A percentile compares a stretch with the other conserved stretches of the same genome.
Evolutionary conservation across 129 eudicot species (phyloP).

Genomic region (Scalesia atractyloides): DNA sequence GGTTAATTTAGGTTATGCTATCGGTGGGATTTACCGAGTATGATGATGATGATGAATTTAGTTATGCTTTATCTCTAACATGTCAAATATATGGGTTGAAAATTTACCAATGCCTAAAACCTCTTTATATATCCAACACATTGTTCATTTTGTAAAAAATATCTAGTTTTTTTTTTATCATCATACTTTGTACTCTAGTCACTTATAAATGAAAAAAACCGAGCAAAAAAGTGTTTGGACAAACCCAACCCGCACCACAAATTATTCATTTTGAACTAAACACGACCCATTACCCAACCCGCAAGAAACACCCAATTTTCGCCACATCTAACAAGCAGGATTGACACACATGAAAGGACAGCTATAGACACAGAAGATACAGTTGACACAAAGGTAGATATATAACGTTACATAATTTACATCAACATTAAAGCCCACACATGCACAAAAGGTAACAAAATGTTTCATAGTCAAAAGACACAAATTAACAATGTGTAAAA

Average conservation of each 20-base stretch:
- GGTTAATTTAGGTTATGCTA: not conserved
- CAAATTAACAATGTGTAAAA: not conserved
- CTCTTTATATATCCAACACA: not conserved
- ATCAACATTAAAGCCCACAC: not conserved
- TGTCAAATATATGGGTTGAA: not conserved
- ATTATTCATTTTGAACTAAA: not conserved
- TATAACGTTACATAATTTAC: not conserved
- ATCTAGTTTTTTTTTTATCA: not conserved
- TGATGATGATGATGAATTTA: no score
- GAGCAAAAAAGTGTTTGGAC: not conserved
- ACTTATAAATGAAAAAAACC: not conserved
- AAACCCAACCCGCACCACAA: not conserved
- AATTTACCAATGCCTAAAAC: not conserved
- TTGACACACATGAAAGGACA: not conserved
- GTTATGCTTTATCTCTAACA: slow-evolving; percentile 16
- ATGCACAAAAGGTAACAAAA: not conserved
- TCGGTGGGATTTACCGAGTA: no score
- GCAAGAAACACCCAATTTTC: not conserved
- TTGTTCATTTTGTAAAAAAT: not conserved
- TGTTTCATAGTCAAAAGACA: not conserved
- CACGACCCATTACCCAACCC: not conserved
- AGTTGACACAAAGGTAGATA: not conserved
- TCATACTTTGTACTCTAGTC: not conserved
- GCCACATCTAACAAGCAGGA: not conserved
- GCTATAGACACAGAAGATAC: not conserved